Conservation (phyloP, 495 filamentous ascomycete genomes). For the Tuber umbilicatum region DNA sequence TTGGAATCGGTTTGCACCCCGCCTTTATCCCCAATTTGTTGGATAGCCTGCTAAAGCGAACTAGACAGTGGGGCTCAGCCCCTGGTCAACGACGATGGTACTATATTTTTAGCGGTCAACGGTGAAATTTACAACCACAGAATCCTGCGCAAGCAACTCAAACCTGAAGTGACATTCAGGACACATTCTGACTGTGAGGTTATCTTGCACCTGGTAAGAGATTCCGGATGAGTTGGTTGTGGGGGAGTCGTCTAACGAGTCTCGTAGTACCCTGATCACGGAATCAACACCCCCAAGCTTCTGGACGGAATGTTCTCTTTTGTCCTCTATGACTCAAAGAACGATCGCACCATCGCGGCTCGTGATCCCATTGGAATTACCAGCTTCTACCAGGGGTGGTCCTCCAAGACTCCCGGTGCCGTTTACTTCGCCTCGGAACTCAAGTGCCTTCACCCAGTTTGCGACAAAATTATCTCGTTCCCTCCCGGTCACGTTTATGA, state of each 20-base stretch:
- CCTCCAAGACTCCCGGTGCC: conserved; percentile 69
- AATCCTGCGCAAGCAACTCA: conserved; percentile 76
- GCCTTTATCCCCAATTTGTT: not conserved
- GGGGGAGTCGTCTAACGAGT: conserved; percentile 17
- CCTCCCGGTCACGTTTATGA: conserved; percentile 94
- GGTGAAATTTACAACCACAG: conserved; percentile 99
- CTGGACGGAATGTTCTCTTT: conserved; percentile 99
- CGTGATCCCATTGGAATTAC: conserved; percentile 96
- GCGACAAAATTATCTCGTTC: conserved; percentile 90
- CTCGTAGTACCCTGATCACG: conserved; percentile 80
- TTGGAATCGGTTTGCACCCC: conserved; percentile 75
- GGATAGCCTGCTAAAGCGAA: conserved; percentile 28
- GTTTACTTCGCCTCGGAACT: conserved; percentile 96
- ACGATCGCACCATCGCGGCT: conserved; percentile 84
- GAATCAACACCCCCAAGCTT: conserved; percentile 83
- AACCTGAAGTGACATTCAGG: conserved; percentile 82
- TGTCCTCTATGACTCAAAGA: conserved; percentile 88
- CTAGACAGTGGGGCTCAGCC: conserved; percentile 91
- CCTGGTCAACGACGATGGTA: conserved; percentile 80
- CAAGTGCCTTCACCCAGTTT: conserved; percentile 86
- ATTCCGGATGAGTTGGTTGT: conserved; percentile 6
- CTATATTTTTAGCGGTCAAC: conserved; percentile 89
- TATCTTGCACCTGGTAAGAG: conserved; percentile 85
- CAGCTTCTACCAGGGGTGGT: conserved; percentile 91
- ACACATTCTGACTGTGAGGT: conserved; percentile 97